Evolutionary conservation across 352 stramenopile genomes (phyloP).

Genomic region (Globisporangium paroecandrum): DNA sequence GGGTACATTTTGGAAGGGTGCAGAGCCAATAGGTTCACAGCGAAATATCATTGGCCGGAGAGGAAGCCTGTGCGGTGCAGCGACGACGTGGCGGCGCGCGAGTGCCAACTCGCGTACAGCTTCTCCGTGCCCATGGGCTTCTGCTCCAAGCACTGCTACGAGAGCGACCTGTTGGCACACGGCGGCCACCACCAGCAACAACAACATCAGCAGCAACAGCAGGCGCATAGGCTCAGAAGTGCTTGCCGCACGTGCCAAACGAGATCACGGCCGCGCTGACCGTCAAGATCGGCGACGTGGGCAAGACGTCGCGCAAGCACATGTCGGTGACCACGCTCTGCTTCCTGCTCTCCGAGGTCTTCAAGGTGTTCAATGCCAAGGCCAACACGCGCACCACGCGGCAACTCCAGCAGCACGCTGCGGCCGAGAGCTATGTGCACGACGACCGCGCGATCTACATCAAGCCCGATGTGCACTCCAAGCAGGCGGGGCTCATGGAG

Average conservation of each 20-base stretch:
- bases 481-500: constrained; percentile 76
- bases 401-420: constrained; percentile 36
- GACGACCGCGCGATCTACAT: constrained; percentile 76
- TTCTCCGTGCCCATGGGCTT: constrained; percentile 29
- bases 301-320: constrained; percentile 67
- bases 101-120: constrained; percentile 33
- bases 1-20: no score
- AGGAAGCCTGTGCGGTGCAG: constrained; percentile 18
- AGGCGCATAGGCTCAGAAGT: constrained; percentile 3
- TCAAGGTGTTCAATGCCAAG: constrained; percentile 73
- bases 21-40: no score
- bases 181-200: not conserved
- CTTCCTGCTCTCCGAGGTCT: constrained; percentile 67
- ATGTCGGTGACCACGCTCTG: constrained; percentile 54
- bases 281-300: constrained; percentile 73
- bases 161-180: constrained; percentile 21
- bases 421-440: constrained; percentile 45
- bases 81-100: constrained; percentile 30
- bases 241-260: constrained; percentile 36
- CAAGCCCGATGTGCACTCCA: constrained; percentile 66
- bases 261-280: constrained; percentile 63
- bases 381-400: constrained; percentile 53
- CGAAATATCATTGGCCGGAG: no score
- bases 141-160: constrained; percentile 45
- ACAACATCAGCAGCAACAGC: not conserved